Percentiles rank a stretch among this genome's conserved stretches.
phyloP scores from a whole-genome alignment of 2,329 filamentous ascomycete species.

The Colletotrichum sp. region DNA sequence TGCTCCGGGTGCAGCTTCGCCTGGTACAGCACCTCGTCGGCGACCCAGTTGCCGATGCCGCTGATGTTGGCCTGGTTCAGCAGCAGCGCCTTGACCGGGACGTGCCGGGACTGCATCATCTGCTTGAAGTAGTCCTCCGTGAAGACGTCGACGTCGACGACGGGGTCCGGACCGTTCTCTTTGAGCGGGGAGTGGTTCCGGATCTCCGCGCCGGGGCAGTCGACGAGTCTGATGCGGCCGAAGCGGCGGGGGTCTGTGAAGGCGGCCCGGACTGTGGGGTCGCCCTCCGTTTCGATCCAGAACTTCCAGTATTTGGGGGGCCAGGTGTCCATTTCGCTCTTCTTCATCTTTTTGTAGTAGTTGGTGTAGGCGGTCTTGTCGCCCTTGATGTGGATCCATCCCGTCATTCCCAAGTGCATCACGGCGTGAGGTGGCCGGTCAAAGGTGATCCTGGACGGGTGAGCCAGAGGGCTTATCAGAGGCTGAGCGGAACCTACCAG shows the following conservation, averaged over 20 bases:
- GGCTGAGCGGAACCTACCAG: slow-evolving; percentile 56
- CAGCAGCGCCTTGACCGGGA: slow-evolving; percentile 88
- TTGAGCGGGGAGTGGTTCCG: slow-evolving; percentile 78
- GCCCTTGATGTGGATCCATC: slow-evolving; percentile 88
- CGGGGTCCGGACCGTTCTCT: slow-evolving; percentile 93
- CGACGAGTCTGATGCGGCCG: slow-evolving; percentile 78
- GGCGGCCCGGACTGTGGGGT: slow-evolving; percentile 65
- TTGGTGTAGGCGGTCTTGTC: slow-evolving; percentile 79
- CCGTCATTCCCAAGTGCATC: slow-evolving; percentile 84
- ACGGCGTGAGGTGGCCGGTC: slow-evolving; percentile 84
- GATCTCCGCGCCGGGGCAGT: slow-evolving; percentile 80
- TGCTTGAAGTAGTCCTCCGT: slow-evolving; percentile 76
- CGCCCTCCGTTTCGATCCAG: slow-evolving; percentile 67
- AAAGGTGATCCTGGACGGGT: slow-evolving; percentile 49
- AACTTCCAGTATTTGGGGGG: slow-evolving; percentile 94
- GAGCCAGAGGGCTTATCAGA: not conserved
- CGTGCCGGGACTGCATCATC: slow-evolving; percentile 76
- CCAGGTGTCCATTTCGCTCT: slow-evolving; percentile 70
- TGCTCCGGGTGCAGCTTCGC: slow-evolving; percentile 91
- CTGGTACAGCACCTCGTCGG: slow-evolving; percentile 91
- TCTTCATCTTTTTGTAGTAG: slow-evolving; percentile 77
- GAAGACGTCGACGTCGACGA: slow-evolving; percentile 78
- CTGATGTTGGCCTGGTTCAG: slow-evolving; percentile 89
- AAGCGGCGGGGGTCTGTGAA: slow-evolving; percentile 87
- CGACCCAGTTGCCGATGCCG: slow-evolving; percentile 97